phyloP scores from a whole-genome alignment of 2,329 filamentous ascomycete species.

The Calonectria ilicicola region DNA sequence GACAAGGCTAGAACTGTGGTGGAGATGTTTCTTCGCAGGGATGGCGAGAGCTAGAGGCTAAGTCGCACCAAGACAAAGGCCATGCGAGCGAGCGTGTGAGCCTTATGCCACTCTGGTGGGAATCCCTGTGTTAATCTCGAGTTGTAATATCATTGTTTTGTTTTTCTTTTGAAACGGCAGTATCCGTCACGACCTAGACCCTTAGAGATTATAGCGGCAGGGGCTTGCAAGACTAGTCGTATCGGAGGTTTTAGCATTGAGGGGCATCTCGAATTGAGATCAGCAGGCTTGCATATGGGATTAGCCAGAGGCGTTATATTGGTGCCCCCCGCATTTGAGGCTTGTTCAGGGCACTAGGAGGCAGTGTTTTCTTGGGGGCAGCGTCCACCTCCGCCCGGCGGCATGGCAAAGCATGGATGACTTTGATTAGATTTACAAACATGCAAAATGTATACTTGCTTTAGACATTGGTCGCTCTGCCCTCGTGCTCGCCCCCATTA shows the following conservation, averaged over 20 bases:
- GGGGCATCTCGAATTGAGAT: conserved; percentile 12
- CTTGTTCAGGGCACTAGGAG: background rate
- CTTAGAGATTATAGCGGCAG: background rate
- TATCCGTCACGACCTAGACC: background rate
- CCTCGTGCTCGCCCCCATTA: background rate
- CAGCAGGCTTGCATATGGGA: conserved; percentile 6
- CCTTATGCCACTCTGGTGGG: background rate
- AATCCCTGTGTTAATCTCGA: conserved; percentile 3
- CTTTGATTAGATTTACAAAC: background rate
- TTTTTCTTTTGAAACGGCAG: background rate
- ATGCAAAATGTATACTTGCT: background rate
- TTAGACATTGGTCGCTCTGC: background rate
- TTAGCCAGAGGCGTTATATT: background rate
- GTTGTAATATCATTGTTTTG: background rate
- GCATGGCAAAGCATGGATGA: background rate
- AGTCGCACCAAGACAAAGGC: conserved; percentile 27
- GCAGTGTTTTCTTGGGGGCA: background rate
- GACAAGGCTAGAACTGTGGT: conserved; percentile 76
- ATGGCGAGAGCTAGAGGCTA: conserved; percentile 47
- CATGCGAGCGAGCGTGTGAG: conserved; percentile 31
- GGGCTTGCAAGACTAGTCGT: background rate
- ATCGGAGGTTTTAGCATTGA: conserved; percentile 4
- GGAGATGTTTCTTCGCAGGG: conserved; percentile 71
- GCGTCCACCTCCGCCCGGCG: background rate
- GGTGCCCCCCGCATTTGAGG: background rate